Base-by-base conservation (phyloP, 2,329 filamentous ascomycete species). In the Arthrobotrys iridis region DNA sequence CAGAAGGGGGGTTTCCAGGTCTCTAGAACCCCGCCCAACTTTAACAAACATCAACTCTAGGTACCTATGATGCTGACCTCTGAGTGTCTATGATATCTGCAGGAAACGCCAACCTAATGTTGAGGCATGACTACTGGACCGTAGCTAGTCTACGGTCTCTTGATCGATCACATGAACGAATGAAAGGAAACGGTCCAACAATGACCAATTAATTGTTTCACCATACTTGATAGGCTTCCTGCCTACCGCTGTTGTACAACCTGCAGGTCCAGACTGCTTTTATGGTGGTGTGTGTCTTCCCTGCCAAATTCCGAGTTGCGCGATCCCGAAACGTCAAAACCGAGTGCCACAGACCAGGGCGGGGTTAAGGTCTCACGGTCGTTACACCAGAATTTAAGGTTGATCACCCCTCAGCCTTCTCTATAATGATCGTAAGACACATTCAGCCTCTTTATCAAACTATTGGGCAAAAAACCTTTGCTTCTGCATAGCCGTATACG, bases 261-360 rank as follows among this genome's bases (percentile, higher is more conserved):
- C 24, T 28, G 55, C 55, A 59, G 55, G 55, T 40, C 35, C 37
- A 45, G 55, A 28, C 55, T 20, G 24, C n/a, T n/a, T n/a, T n/a
- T n/a, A n/a, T n/a, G n/a, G n/a, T n/a, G 37, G 55, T 30, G 30
- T 11, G 18, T 22, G 30, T 13, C 30, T 55, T 55, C 50, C 50
- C 50, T 55, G 50, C 50, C 26, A 55, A 55, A 37, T 55, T 55
- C 50, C 50, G 50, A 55, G 50, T 55, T 55, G 50, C 50, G 50
- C 50, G 50, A 55, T 55, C 50, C 50, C 50, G 50, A 6, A 11
- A 55, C 20, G 50, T 55, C 50, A 37, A 37, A 55, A 13, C 22
- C 35, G 35, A 40, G 35, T 22, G 4, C n/a, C 28, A 55, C 30
- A 24, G 50, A 55, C 28, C 28, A 15, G 50, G 50, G 48, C 48